A percentile compares a stretch with the other conserved stretches of the same genome.
phyloP scores from a whole-genome alignment of 2,329 filamentous ascomycete species.

The Calonectria crousiana region DNA sequence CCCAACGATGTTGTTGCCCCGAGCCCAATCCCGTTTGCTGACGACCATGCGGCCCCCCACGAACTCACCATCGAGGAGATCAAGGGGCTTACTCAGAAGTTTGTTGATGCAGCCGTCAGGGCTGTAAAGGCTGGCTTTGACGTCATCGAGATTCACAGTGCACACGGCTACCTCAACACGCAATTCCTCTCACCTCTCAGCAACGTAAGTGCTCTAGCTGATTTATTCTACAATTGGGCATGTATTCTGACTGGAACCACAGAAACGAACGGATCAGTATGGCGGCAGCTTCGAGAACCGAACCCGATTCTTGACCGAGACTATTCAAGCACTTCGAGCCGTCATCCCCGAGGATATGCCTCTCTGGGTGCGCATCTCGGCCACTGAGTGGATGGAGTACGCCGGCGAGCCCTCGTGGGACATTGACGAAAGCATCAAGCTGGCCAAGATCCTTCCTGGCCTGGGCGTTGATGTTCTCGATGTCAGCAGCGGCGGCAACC shows the following conservation, averaged over 20 bases:
- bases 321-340: constrained; percentile 62
- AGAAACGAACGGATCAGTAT: constrained; percentile 72
- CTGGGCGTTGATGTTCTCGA: constrained; percentile 87
- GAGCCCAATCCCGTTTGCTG: constrained; percentile 69
- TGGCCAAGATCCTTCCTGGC: constrained; percentile 71
- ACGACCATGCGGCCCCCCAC: constrained; percentile 71
- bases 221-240: too few relatives aligned
- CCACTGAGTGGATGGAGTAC: constrained; percentile 72
- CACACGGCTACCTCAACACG: constrained; percentile 75
- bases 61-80: constrained; percentile 80
- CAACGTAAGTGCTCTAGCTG: constrained; percentile 56
- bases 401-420: constrained; percentile 70
- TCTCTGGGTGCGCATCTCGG: constrained; percentile 70
- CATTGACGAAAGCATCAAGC: constrained; percentile 64
- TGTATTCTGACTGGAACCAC: neutral
- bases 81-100: constrained; percentile 71
- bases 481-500: constrained; percentile 82
- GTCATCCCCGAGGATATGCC: constrained; percentile 67
- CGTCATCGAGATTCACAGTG: constrained; percentile 76
- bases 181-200: constrained; percentile 73
- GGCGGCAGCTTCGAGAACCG: constrained; percentile 76
- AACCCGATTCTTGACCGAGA: constrained; percentile 69
- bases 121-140: constrained; percentile 80
- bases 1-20: constrained; percentile 66
- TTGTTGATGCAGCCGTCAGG: constrained; percentile 67